Evolutionary conservation across 805 yeast genomes (phyloP).

Genomic region (Candida palmyrensis): DNA sequence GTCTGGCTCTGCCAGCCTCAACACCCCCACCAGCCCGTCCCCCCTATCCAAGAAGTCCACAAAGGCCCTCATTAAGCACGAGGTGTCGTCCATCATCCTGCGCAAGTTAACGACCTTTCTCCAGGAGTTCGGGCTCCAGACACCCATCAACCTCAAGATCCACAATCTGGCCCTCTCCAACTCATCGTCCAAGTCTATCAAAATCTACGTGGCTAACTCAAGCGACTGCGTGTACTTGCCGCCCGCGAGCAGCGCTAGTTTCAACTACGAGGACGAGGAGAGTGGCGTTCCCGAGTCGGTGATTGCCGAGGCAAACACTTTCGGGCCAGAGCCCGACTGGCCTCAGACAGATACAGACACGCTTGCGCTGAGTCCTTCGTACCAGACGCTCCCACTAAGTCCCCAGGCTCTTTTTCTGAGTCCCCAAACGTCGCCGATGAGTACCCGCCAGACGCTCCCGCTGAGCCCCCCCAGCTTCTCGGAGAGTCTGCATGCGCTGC

Average conservation of each 20-base stretch:
- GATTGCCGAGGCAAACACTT: no score
- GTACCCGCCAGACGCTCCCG: no score
- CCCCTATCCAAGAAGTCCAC: slow-evolving; percentile 19
- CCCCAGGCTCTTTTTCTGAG: no score
- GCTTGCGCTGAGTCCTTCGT: no score
- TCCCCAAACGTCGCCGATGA: no score
- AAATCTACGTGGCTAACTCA: slow-evolving; percentile 32
- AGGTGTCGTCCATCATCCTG: slow-evolving; percentile 30
- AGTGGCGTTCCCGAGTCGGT: slow-evolving; percentile 27
- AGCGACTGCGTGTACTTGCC: slow-evolving; percentile 36
- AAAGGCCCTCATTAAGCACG: slow-evolving; percentile 34
- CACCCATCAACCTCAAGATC: slow-evolving; percentile 30
- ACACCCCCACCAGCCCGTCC: slow-evolving; percentile 5
- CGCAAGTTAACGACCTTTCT: slow-evolving; percentile 26
- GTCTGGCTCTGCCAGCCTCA: slow-evolving; percentile 5
- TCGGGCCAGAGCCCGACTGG: no score
- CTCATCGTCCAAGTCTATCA: slow-evolving; percentile 22
- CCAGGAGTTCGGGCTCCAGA: slow-evolving; percentile 35
- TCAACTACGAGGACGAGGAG: slow-evolving; percentile 40
- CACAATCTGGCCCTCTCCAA: slow-evolving; percentile 10
- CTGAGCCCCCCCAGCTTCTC: neutral
- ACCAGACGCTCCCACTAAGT: no score
- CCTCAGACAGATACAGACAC: neutral
- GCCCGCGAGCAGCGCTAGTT: slow-evolving; percentile 34
- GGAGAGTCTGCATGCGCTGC: neutral